Evolutionary conservation across 768 basidiomycete genomes (phyloP).

Genomic region (Trametes sanguinea): DNA sequence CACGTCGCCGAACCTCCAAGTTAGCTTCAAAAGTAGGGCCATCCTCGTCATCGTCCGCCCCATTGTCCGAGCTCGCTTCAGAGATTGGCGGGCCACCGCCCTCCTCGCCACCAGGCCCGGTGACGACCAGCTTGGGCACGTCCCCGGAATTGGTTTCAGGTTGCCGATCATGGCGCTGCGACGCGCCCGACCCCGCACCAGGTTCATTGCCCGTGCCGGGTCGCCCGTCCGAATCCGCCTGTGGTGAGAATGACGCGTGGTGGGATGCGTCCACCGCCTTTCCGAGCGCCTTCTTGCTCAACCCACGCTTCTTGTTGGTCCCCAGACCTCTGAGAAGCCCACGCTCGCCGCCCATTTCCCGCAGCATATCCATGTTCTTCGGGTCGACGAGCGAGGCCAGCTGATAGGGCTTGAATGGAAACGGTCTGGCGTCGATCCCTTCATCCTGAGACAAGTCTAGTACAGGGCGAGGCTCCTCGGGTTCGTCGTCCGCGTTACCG

Average conservation of each 20-base stretch:
- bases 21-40: slow-evolving; percentile 36
- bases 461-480: slow-evolving; percentile 31
- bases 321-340: slow-evolving; percentile 75
- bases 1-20: slow-evolving; percentile 45
- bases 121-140: slow-evolving; percentile 32
- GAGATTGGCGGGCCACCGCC: slow-evolving; percentile 5
- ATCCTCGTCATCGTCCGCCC: slow-evolving; percentile 11
- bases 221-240: slow-evolving; percentile 10
- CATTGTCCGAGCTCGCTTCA: slow-evolving; percentile 13
- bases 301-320: slow-evolving; percentile 56
- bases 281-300: slow-evolving; percentile 27
- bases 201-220: slow-evolving; percentile 21
- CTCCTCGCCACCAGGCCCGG: slow-evolving; percentile 26
- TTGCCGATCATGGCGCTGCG: slow-evolving; percentile 37
- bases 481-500: slow-evolving; percentile 21
- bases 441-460: slow-evolving; percentile 42
- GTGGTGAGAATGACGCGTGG: slow-evolving; percentile 8
- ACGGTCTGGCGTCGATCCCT: slow-evolving; percentile 66
- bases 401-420: slow-evolving; percentile 67
- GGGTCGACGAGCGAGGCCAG: slow-evolving; percentile 91
- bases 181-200: slow-evolving; percentile 35
- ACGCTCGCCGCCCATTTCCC: slow-evolving; percentile 66
- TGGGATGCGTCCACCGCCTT: slow-evolving; percentile 10
- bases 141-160: slow-evolving; percentile 14
- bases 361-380: slow-evolving; percentile 70